Evolutionary conservation across 1,284 basidiomycete genomes (phyloP), one percentile per base, ranked within the genome.

Genomic region (Apiotrichum sp.): DNA sequence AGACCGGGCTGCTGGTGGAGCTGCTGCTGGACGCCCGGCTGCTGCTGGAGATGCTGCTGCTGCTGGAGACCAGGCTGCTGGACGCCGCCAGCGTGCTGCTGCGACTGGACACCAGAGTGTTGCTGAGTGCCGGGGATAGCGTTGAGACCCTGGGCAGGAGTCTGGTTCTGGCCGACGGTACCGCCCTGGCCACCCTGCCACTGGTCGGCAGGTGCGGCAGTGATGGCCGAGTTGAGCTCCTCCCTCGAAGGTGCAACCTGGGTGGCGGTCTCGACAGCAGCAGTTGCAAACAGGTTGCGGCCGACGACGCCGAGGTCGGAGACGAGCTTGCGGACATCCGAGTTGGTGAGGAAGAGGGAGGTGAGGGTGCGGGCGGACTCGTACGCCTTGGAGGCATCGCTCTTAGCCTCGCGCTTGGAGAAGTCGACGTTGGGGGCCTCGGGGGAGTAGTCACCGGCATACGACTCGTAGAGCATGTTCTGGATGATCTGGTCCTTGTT

Each of bases 401-500:
- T 68, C 57, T 81, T 78, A 7, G 78, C 78, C 66, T 86, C 70
- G 36, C 82, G 80, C 51, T 66, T 75, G 4, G 35, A 16, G 5
- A 55, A 14, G 48, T 55, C 54, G 36, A 47, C 13, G 16, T n/a
- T 31, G 36, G 88, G 88, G 61, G 85, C 80, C 6, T 29, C 44
- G 58, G 43, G 43, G 34, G 44, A 44, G 49, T 40, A 40, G 49
- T 44, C 50, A n/a, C 50, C 49, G 13, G 42, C 42, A 13, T 41
- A 39, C 16, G 55, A 55, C 41, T 60, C 47, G 84, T 84, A 92
- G 46, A 91, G 73, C 62, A 92, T 92, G 63, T 87, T 85, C 74
- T 93, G 92, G 73, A 95, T 81, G 42, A 93, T 80, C 78, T 95
- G 90, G 68, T 93, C 92, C 32, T 80, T 78, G 74, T 96, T 96